A percentile compares a stretch with the other conserved stretches of the same genome.
Evolutionary conservation across 352 stramenopile species (phyloP).

Genomic region (Phytophthora cryptogea): DNA sequence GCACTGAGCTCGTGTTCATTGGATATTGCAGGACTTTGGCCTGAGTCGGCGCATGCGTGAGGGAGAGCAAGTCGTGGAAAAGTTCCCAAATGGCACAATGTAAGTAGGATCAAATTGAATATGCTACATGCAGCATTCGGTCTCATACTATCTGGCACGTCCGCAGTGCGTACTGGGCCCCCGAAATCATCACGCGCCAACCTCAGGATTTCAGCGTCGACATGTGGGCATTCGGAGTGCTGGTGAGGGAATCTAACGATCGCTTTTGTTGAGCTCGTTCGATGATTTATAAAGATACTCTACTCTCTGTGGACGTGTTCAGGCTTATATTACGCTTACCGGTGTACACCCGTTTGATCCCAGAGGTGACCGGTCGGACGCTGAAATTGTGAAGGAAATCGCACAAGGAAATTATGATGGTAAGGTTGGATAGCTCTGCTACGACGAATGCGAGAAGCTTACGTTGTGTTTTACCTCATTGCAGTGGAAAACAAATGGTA

Average conservation of each 20-base stretch:
- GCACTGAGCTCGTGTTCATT: conserved; percentile 1
- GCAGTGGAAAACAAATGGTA: conserved; percentile 77
- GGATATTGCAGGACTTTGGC: conserved; percentile 63
- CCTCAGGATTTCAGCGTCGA: conserved; percentile 77
- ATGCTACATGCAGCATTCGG: not conserved
- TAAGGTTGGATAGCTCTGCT: conserved; percentile 17
- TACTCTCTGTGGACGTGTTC: not conserved
- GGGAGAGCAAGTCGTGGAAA: conserved; percentile 56
- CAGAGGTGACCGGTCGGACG: conserved; percentile 69
- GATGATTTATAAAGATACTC: not conserved
- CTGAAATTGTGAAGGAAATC: conserved; percentile 68
- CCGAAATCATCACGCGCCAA: conserved; percentile 72
- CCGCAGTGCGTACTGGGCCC: conserved; percentile 74
- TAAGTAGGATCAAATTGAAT: conserved; percentile 31
- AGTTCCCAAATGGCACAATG: conserved; percentile 68
- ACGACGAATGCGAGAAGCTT: not conserved
- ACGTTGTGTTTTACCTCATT: not conserved
- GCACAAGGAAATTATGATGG: conserved; percentile 64
- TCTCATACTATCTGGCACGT: not conserved
- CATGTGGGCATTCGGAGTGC: conserved; percentile 82
- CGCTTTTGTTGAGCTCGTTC: not conserved
- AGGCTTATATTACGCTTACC: conserved; percentile 79
- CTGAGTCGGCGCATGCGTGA: conserved; percentile 49
- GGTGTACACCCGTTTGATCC: conserved; percentile 81
- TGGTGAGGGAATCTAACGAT: conserved; percentile 38